These are phyloP conservation scores for Coniosporium apollinis DNA, from an alignment of 495 filamentous ascomycete genomes.

Conservation along the genomic window DNA sequence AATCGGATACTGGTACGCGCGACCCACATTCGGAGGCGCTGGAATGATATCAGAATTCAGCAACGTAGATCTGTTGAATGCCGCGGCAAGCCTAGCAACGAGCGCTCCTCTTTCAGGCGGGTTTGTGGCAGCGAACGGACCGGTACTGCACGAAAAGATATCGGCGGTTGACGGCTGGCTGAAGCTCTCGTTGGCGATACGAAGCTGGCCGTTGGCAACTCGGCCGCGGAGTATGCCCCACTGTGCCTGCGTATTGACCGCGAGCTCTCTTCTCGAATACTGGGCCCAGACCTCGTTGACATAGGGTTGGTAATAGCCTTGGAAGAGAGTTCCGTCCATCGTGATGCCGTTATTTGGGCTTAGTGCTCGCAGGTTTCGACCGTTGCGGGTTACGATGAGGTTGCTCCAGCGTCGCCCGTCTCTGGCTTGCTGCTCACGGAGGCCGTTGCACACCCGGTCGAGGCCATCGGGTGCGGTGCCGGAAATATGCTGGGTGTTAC, in stretches of 20 bases:
- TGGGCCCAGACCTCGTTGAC: constrained; percentile 46
- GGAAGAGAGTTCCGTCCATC: constrained; percentile 38
- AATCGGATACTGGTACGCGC: constrained; percentile 36
- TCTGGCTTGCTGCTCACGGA: constrained; percentile 32
- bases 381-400: constrained; percentile 38
- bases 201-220: constrained; percentile 32
- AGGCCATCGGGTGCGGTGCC: constrained; percentile 44
- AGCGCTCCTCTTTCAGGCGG: constrained; percentile 33
- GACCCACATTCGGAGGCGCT: constrained; percentile 4
- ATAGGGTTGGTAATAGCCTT: constrained; percentile 44
- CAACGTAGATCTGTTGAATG: constrained; percentile 50
- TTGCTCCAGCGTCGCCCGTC: constrained; percentile 48
- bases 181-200: constrained; percentile 37
- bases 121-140: constrained; percentile 42
- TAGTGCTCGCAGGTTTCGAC: constrained; percentile 40
- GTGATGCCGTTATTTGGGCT: constrained; percentile 48
- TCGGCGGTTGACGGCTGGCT: constrained; percentile 39
- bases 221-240: constrained; percentile 34
- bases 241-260: constrained; percentile 45
- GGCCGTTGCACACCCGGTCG: constrained; percentile 32
- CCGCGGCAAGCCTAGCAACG: constrained; percentile 48
- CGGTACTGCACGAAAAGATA: constrained; percentile 57
- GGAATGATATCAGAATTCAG: constrained; percentile 19
- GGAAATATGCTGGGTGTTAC: constrained; percentile 35
- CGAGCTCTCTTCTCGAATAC: constrained; percentile 33